Evolutionary conservation across 495 filamentous ascomycete species (phyloP).

Genomic region (Emericellopsis terricola): DNA sequence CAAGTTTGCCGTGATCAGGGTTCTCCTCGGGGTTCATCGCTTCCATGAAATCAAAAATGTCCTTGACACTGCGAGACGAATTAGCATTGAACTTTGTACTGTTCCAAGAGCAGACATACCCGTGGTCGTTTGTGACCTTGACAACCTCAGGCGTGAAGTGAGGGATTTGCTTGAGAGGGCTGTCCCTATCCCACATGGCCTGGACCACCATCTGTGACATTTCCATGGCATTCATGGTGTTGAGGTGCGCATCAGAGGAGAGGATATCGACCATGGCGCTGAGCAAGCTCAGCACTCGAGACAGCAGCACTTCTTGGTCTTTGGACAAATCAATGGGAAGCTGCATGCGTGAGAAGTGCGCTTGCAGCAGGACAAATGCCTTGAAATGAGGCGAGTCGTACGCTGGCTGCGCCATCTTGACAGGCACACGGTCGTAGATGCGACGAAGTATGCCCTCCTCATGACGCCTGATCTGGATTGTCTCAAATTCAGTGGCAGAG

Average conservation of each 20-base stretch:
- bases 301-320: constrained; percentile 79
- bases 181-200: constrained; percentile 97
- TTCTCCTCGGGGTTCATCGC: constrained; percentile 93
- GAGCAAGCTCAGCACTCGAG: constrained; percentile 71
- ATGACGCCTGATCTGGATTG: constrained; percentile 84
- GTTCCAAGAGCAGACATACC: constrained; percentile 32
- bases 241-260: constrained; percentile 87
- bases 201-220: constrained; percentile 99
- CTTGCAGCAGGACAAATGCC: constrained; percentile 87
- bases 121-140: constrained; percentile 62
- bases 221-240: constrained; percentile 97
- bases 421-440: constrained; percentile 84
- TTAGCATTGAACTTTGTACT: constrained; percentile 16
- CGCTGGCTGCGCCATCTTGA: constrained; percentile 73
- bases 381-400: constrained; percentile 98
- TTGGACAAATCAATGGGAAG: constrained; percentile 92
- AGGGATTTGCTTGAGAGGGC: constrained; percentile 91
- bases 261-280: constrained; percentile 90
- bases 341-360: constrained; percentile 94
- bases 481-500: constrained; percentile 90
- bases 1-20: constrained; percentile 50
- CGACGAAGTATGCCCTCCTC: constrained; percentile 77
- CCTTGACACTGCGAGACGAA: constrained; percentile 43
- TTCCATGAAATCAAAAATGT: constrained; percentile 97
- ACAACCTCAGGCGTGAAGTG: constrained; percentile 76